Conservation (phyloP, 208 protist genomes). For the Acanthamoeba triangularis region DNA sequence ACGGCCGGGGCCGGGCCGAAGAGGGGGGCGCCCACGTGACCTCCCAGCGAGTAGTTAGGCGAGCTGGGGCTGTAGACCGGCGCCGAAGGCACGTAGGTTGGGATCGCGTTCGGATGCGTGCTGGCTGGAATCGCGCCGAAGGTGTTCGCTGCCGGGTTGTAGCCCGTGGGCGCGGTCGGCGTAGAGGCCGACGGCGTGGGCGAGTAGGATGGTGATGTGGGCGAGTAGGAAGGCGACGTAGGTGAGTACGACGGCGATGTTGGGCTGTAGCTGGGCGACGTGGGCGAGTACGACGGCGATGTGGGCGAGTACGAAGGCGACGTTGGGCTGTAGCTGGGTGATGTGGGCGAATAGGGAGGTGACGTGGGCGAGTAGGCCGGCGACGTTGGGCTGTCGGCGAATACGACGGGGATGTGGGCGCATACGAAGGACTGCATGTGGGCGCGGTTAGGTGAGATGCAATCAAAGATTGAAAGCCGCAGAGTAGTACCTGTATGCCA, state of each 20-base stretch:
- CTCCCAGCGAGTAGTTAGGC: too few relatives aligned
- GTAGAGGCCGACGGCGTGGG: constrained; percentile 64
- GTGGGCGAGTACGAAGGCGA: constrained; percentile 90
- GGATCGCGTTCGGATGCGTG: too few relatives aligned
- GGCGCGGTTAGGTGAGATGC: not conserved
- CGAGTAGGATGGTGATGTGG: constrained; percentile 83
- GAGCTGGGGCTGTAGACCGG: too few relatives aligned
- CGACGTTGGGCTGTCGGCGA: constrained; percentile 88
- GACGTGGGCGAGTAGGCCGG: constrained; percentile 92
- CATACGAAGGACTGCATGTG: constrained; percentile 85
- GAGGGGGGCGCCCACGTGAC: too few relatives aligned
- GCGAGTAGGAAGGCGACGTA: constrained; percentile 84
- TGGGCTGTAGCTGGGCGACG: constrained; percentile 89
- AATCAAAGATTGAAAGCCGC: too few relatives aligned
- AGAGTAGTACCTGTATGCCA: not conserved
- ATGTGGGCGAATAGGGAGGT: constrained; percentile 91
- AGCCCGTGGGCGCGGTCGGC: too few relatives aligned
- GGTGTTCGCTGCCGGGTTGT: too few relatives aligned
- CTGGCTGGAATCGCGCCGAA: constrained; percentile 80
- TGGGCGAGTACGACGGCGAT: constrained; percentile 90
- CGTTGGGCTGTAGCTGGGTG: constrained; percentile 90
- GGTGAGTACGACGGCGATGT: constrained; percentile 85
- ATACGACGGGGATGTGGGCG: constrained; percentile 86
- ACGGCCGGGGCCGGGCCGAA: too few relatives aligned
- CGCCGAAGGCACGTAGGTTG: too few relatives aligned